Evolutionary conservation across 176 grass and related monocot genomes (phyloP).

Genomic region (Bonia amplexicaulis): DNA sequence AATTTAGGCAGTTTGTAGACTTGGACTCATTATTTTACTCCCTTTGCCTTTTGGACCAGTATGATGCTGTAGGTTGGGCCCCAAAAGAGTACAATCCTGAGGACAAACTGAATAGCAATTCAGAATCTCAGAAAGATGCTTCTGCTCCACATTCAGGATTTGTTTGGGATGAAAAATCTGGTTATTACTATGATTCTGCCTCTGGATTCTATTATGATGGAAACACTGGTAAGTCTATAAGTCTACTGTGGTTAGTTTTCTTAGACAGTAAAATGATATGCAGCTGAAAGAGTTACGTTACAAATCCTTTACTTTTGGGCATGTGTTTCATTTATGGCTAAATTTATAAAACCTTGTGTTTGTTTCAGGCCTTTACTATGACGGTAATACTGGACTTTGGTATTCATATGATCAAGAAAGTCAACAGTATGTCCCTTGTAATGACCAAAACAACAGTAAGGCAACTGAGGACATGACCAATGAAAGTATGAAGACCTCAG

Average conservation of each 20-base stretch:
- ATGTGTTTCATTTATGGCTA: neutral
- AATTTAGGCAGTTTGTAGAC: slow-evolving; percentile 4
- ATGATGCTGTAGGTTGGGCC: slow-evolving; percentile 91
- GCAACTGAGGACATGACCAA: slow-evolving; percentile 33
- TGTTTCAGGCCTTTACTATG: slow-evolving; percentile 86
- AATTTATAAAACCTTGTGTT: slow-evolving; percentile 31
- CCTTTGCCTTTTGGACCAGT: slow-evolving; percentile 43
- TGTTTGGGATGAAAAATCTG: slow-evolving; percentile 99
- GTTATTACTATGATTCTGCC: slow-evolving; percentile 95
- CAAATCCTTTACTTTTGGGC: neutral
- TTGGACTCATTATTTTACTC: slow-evolving; percentile 1
- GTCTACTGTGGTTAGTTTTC: neutral
- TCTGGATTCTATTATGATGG: slow-evolving; percentile 99
- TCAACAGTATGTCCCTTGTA: slow-evolving; percentile 85
- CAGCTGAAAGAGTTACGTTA: neutral
- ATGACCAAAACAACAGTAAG: slow-evolving; percentile 56
- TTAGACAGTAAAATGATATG: slow-evolving; percentile 1
- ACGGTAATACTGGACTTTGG: slow-evolving; percentile 81
- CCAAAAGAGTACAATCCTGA: slow-evolving; percentile 96
- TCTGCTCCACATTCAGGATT: slow-evolving; percentile 75
- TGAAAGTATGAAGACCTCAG: slow-evolving; percentile 56
- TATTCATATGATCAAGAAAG: slow-evolving; percentile 79
- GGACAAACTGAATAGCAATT: slow-evolving; percentile 47
- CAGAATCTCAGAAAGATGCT: slow-evolving; percentile 40
- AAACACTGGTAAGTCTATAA: slow-evolving; percentile 69